Evolutionary conservation across 179 eudicot genomes (phyloP).

Genomic region (Spergularia azorica): DNA sequence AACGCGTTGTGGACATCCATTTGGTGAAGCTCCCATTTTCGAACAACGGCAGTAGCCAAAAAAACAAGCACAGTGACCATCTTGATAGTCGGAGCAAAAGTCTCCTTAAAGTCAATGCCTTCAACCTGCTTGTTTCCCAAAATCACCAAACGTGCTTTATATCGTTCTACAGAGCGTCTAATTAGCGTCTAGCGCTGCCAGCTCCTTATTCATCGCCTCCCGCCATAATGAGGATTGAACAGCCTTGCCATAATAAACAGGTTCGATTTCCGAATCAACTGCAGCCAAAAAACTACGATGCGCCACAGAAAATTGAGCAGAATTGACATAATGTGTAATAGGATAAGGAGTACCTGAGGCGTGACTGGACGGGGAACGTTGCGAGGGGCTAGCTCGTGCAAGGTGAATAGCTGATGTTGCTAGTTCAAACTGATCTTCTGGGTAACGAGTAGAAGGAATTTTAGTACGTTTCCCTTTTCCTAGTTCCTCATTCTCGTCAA

Average conservation of each 20-base stretch:
- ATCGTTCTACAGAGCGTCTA: background rate
- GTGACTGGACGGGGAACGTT: background rate
- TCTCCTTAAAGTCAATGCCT: no score
- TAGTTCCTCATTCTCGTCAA: background rate
- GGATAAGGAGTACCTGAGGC: slow-evolving; percentile 1
- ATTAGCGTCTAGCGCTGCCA: background rate
- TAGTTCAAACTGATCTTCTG: background rate
- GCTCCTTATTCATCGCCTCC: background rate
- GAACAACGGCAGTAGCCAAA: background rate
- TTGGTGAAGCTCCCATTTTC: background rate
- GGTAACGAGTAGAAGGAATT: background rate
- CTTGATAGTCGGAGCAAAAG: no score
- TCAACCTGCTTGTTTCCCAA: no score
- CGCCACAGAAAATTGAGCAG: background rate
- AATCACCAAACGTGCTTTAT: no score
- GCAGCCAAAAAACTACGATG: background rate
- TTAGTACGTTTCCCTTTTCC: background rate
- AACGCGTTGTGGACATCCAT: background rate
- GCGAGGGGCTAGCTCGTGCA: background rate
- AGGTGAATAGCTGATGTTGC: background rate
- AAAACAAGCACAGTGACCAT: no score
- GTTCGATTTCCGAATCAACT: background rate
- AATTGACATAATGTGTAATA: slow-evolving; percentile 2
- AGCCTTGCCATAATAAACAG: background rate
- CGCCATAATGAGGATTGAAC: background rate